Conservation (phyloP, 495 filamentous ascomycete species). For the Umbilicaria muhlenbergii region DNA sequence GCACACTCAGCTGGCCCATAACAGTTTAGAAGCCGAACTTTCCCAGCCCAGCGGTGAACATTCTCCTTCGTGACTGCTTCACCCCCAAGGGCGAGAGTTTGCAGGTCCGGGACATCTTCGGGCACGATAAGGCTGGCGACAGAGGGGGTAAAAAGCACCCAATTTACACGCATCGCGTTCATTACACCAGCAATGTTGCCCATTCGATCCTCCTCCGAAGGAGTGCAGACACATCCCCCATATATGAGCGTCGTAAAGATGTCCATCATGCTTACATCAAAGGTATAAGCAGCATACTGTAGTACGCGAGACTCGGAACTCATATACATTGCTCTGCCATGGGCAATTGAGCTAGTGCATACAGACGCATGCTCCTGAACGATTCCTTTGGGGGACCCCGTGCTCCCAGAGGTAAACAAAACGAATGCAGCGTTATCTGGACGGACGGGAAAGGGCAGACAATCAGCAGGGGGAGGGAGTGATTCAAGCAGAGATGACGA, state of each 20-base stretch:
- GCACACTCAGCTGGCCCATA: slow-evolving; percentile 37
- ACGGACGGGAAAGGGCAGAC: background rate
- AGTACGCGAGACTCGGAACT: slow-evolving; percentile 38
- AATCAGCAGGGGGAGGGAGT: background rate
- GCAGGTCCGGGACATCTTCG: slow-evolving; percentile 21
- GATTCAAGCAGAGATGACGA: background rate
- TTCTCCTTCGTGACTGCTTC: slow-evolving; percentile 26
- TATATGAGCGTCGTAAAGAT: slow-evolving; percentile 47
- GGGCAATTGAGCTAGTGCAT: slow-evolving; percentile 1
- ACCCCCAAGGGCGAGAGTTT: slow-evolving; percentile 26
- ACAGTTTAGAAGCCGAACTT: slow-evolving; percentile 31
- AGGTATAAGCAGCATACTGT: slow-evolving; percentile 54
- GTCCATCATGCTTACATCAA: slow-evolving; percentile 51
- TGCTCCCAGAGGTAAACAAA: slow-evolving; percentile 27
- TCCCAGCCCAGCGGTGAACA: slow-evolving; percentile 26
- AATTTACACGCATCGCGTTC: slow-evolving; percentile 8
- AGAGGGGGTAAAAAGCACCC: slow-evolving; percentile 28
- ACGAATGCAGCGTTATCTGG: slow-evolving; percentile 17
- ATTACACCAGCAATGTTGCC: slow-evolving; percentile 4
- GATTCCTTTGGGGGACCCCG: slow-evolving; percentile 28
- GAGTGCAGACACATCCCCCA: slow-evolving; percentile 51
- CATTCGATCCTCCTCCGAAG: slow-evolving; percentile 39
- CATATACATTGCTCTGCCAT: slow-evolving; percentile 24
- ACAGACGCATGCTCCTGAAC: slow-evolving; percentile 13
- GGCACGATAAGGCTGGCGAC: slow-evolving; percentile 32